Base-by-base conservation (phyloP, 2,329 filamentous ascomycete genomes). In the Aspergillus pseudoviridinutans region DNA sequence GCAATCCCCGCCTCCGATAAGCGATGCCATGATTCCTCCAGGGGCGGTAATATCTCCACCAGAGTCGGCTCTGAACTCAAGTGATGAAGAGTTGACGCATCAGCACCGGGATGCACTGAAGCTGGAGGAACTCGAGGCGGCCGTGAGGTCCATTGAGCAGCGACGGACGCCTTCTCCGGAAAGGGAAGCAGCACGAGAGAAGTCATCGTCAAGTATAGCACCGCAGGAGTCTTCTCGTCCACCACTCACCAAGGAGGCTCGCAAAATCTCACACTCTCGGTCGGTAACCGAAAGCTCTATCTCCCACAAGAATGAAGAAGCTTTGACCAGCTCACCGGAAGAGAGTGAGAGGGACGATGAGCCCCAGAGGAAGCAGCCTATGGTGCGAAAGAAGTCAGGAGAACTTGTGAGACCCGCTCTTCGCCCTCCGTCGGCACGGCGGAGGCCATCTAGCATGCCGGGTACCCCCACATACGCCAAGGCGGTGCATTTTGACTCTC, bases 371-470 rank as follows among this genome's bases (percentile, higher is more conserved):
- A 95, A 94, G 77, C 92, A 92, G n/a, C 87, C 87, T 54, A 95
- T 97, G 86, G 87, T 99, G 10, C 87, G 94, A 68, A 99, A 99
- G 80, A 99, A 99, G 82, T 97, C 94, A 42, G 94, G 94, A 35
- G 94, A 99, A 77, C 83, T 99, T 38, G 94, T 99, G 57, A 88
- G 94, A 66, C 94, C 94, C 12, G 94, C 94, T 22, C 83, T 99
- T 53, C 87, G 94, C 52, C 86, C 88, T 42, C 81, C 90, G 12
- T 90, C 89, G 14, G 73, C 78, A n/a, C 84, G 85, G 63, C 84
- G 91, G 63, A 85, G 94, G 57, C 93, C 93, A 0, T 96, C 91
- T 3, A 97, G 93, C 78, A 96, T 97, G 91, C 94, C 94, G 8
- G 94, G 94, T 55, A 99, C 94, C 0, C 94, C 94, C 0, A 94